Percentiles rank a stretch among this genome's conserved stretches.
These are phyloP conservation scores for Globisporangium canariense DNA, from an alignment of 352 stramenopile genomes.

Conservation along the genomic window DNA sequence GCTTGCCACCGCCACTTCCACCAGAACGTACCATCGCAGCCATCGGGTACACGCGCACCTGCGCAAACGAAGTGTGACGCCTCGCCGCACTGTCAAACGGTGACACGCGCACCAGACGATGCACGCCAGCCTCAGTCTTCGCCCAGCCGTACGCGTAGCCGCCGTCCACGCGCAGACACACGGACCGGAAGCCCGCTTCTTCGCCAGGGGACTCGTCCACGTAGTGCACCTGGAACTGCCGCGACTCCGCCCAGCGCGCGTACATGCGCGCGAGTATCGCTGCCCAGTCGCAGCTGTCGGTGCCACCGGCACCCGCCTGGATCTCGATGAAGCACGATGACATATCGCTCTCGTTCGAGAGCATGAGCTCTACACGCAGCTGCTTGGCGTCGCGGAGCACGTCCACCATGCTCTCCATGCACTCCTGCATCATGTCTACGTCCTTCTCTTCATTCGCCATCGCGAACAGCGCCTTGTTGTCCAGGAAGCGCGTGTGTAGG, in stretches of 20 bases:
- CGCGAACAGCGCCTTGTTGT: constrained; percentile 58
- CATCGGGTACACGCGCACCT: constrained; percentile 76
- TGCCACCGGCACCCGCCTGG: constrained; percentile 86
- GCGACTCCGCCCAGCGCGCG: constrained; percentile 47
- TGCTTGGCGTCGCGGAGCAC: constrained; percentile 42
- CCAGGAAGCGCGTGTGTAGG: constrained; percentile 44
- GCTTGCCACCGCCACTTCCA: constrained; percentile 16
- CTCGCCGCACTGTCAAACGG: constrained; percentile 93
- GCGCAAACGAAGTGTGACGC: constrained; percentile 95
- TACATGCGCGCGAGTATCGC: constrained; percentile 97
- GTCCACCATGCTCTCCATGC: constrained; percentile 33
- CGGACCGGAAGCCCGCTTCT: constrained; percentile 68
- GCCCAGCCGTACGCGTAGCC: constrained; percentile 92
- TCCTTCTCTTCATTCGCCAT: constrained; percentile 66
- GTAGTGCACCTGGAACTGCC: constrained; percentile 66
- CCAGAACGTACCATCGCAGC: constrained; percentile 22
- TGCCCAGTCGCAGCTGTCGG: constrained; percentile 96
- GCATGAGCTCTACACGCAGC: constrained; percentile 59
- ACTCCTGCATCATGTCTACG: constrained; percentile 45
- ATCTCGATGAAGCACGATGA: constrained; percentile 80
- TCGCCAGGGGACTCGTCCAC: constrained; percentile 85
- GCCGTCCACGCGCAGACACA: constrained; percentile 56
- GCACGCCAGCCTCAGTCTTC: constrained; percentile 93
- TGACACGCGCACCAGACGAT: constrained; percentile 93
- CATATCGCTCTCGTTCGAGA: constrained; percentile 50